Evolutionary conservation across 352 stramenopile genomes (phyloP).

Genomic region (Globisporangium acanthophoron): DNA sequence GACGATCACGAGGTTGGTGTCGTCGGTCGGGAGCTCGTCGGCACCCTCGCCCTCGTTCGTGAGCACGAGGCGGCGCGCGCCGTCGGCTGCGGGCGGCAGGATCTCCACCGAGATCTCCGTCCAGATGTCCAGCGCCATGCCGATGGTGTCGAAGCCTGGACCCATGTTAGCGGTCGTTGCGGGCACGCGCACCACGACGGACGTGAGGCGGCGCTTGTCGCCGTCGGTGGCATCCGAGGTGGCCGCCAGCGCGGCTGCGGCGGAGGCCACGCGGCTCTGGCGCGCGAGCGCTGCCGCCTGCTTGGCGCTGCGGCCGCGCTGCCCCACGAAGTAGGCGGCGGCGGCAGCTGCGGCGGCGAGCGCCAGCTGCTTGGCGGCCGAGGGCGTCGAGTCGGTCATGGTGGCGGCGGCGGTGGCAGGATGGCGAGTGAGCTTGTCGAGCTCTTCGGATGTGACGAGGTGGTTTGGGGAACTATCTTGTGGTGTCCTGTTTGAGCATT

Average conservation of each 20-base stretch:
- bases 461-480: no score
- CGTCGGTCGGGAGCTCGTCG: slow-evolving; percentile 86
- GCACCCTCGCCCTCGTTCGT: slow-evolving; percentile 96
- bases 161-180: slow-evolving; percentile 98
- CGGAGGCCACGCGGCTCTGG: slow-evolving; percentile 13
- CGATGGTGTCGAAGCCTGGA: slow-evolving; percentile 97
- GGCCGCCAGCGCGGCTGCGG: slow-evolving; percentile 6
- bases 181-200: slow-evolving; percentile 97
- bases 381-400: slow-evolving; percentile 15
- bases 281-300: slow-evolving; percentile 16
- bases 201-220: slow-evolving; percentile 54
- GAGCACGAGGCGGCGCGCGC: slow-evolving; percentile 89
- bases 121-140: slow-evolving; percentile 99
- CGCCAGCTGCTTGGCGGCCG: slow-evolving; percentile 48
- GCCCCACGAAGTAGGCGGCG: slow-evolving; percentile 58
- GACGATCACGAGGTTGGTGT: slow-evolving; percentile 92
- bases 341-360: slow-evolving; percentile 44
- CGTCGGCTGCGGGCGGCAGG: slow-evolving; percentile 24
- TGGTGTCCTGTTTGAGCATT: no score
- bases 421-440: background rate
- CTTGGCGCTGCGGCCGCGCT: slow-evolving; percentile 33
- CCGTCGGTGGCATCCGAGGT: slow-evolving; percentile 13
- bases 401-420: background rate
- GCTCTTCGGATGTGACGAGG: no score
- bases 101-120: slow-evolving; percentile 96